Evolutionary conservation across 139 green algal genomes (phyloP).

Genomic region (Chlorella sp.): DNA sequence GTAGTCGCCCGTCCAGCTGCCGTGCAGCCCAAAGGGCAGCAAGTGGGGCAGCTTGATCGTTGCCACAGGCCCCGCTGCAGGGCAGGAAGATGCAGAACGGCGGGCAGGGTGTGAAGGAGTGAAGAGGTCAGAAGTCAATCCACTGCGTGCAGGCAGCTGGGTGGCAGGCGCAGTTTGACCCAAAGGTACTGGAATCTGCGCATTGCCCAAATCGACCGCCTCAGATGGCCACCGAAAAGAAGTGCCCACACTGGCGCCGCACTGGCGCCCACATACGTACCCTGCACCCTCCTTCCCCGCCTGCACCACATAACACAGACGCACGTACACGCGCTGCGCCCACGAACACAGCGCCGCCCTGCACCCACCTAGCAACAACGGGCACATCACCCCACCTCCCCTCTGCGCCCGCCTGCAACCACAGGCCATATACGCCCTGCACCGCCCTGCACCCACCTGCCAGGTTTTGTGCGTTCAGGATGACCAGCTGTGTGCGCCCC

Average conservation of each 20-base stretch:
- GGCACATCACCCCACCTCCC: neutral
- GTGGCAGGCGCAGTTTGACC: neutral
- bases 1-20: conserved; percentile 33
- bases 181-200: too few relatives aligned
- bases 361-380: too few relatives aligned
- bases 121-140: neutral
- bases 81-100: neutral
- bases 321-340: too few relatives aligned
- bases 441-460: neutral
- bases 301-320: too few relatives aligned
- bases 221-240: too few relatives aligned
- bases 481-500: conserved; percentile 43
- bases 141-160: neutral
- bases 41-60: conserved; percentile 43
- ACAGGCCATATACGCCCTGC: neutral
- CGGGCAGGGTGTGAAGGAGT: neutral
- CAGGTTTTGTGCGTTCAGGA: conserved; percentile 58
- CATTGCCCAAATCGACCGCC: neutral
- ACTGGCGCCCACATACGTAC: too few relatives aligned
- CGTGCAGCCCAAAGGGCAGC: conserved; percentile 48
- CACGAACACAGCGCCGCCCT: too few relatives aligned
- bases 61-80: conserved; percentile 27
- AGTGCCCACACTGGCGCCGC: too few relatives aligned
- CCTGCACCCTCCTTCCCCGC: too few relatives aligned
- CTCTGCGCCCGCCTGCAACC: too few relatives aligned